phyloP scores from a whole-genome alignment of 148 eudicot genomes.

The Hydrangea macrophylla region DNA sequence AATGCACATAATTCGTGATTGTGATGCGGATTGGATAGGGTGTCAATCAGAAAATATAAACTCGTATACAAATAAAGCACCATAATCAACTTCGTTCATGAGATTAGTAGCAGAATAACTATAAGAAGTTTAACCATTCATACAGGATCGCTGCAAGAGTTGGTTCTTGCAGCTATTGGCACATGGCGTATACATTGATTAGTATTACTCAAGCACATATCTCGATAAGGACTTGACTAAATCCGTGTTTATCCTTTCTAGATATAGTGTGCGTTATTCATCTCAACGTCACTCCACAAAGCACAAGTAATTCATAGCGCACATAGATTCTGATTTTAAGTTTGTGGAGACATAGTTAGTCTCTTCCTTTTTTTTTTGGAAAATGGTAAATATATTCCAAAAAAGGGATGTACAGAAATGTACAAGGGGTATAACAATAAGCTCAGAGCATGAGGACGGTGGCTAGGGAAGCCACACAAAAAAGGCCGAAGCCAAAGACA shows the following conservation, averaged over 20 bases:
- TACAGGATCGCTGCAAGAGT: neutral
- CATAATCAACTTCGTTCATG: neutral
- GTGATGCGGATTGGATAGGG: neutral
- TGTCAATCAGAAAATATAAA: neutral
- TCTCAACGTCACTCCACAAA: neutral
- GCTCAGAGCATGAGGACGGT: no score
- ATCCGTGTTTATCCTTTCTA: neutral
- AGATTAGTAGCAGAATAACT: neutral
- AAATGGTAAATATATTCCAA: no score
- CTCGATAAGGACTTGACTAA: neutral
- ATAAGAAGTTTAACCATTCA: neutral
- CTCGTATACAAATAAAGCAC: neutral
- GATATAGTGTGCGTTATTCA: neutral
- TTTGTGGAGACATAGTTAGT: neutral
- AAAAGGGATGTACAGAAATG: no score
- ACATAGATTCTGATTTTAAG: neutral
- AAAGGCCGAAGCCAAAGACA: no score
- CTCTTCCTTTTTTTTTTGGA: no score
- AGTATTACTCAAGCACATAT: neutral
- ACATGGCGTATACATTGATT: neutral
- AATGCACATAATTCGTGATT: neutral
- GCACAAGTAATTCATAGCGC: neutral
- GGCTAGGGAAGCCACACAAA: no score
- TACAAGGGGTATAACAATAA: no score
- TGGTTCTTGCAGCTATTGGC: neutral